A percentile compares a stretch with the other conserved stretches of the same genome.
Conservation (phyloP, 352 stramenopile species). For the Aphanomyces astaci region DNA sequence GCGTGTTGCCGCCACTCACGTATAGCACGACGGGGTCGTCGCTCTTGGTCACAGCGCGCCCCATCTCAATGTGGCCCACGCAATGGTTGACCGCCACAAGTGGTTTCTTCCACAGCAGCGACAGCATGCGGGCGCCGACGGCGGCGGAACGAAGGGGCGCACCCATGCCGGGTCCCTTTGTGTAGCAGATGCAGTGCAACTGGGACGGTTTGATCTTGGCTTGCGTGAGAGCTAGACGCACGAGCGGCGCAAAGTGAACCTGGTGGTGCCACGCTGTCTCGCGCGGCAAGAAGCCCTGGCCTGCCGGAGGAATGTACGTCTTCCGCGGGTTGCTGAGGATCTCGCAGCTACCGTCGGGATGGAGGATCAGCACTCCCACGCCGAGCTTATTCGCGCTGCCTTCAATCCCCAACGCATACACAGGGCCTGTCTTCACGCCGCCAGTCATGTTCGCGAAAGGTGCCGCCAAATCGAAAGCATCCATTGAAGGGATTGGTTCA, state of each 20-base stretch:
- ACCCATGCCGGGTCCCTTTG: slow-evolving; percentile 98
- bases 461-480: not conserved
- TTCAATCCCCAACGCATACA: slow-evolving; percentile 93
- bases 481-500: not conserved
- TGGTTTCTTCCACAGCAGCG: slow-evolving; percentile 92
- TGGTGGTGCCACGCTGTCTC: slow-evolving; percentile 99
- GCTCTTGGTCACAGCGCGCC: slow-evolving; percentile 92
- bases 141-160: slow-evolving; percentile 94
- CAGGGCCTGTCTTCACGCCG: not conserved
- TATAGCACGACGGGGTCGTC: slow-evolving; percentile 98
- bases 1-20: slow-evolving; percentile 98
- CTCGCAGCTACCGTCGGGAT: slow-evolving; percentile 61
- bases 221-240: slow-evolving; percentile 90
- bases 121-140: slow-evolving; percentile 91
- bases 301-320: slow-evolving; percentile 97
- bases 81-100: slow-evolving; percentile 99
- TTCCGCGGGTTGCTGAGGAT: slow-evolving; percentile 98
- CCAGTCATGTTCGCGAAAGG: slow-evolving; percentile 16
- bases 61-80: slow-evolving; percentile 99
- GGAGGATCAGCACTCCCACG: slow-evolving; percentile 76
- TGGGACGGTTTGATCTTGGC: slow-evolving; percentile 80
- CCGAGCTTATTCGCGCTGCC: slow-evolving; percentile 98
- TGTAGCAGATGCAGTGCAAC: slow-evolving; percentile 93
- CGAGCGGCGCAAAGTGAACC: slow-evolving; percentile 92
- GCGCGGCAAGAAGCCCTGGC: slow-evolving; percentile 96